Base-by-base conservation (phyloP, 139 green algal genomes). In the Microglena sp. region DNA sequence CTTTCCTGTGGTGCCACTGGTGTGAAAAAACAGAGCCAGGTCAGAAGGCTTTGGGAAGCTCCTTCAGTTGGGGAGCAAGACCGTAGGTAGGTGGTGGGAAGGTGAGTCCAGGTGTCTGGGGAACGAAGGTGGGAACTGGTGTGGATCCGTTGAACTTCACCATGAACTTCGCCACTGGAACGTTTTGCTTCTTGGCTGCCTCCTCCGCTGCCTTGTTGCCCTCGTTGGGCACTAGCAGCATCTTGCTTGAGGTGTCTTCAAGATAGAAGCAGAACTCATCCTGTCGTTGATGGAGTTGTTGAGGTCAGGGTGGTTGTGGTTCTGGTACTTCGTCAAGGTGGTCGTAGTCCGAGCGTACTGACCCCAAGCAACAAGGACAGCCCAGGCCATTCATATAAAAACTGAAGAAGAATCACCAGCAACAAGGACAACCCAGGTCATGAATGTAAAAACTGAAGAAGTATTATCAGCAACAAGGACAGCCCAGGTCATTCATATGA, bases 21-120 rank as follows among this genome's bases (percentile, higher is more conserved):
- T 96, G 82, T 96, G 90, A 22, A 96, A 80, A 34, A 96, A 88
- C 30, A 96, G 74, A 1, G 76, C 84, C 8, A 87, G 70, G 65
- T 91, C 84, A 34, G 58, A 45, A 0, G 71, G 63, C 32, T n/a
- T 55, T 40, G 0, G 83, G 79, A 1, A 68, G 18, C 29, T 82
- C 67, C 15, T 35, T 18, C 40, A 74, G 56, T 4, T 7, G 15
- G 27, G 45, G 36, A 50, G 40, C 15, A 50, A 50, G 40, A 18
- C 18, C 15, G 40, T 50, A 18, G 40, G 40, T 24, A 50, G 40
- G 40, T 50, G 40, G 40, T 50, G 40, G 18, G 40, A 50, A 50
- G 40, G 40, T 50, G 40, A 18, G 40, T 50, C 15, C 11, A 50
- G 40, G 40, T 11, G 15, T 18, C 40, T 11, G 40, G 40, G 15